Evolutionary conservation across 2,329 filamentous ascomycete genomes (phyloP).

Genomic region (Stagonosporopsis vannaccii): DNA sequence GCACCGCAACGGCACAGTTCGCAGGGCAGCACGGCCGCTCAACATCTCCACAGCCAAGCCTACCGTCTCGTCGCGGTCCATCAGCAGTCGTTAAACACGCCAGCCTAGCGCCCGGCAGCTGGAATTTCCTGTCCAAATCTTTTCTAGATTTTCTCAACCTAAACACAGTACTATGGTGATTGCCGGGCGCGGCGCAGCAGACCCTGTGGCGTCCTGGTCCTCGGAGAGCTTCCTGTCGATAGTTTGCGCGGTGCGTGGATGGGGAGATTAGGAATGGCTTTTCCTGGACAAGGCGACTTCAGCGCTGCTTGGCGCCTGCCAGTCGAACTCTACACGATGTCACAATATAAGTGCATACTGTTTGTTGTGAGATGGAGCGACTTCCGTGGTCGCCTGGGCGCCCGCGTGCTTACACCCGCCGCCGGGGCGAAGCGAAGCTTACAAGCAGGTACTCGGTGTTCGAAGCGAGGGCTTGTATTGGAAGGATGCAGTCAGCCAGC

Average conservation of each 20-base stretch:
- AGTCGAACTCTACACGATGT: background rate
- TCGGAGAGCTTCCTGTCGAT: background rate
- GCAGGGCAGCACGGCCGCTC: background rate
- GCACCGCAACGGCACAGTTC: background rate
- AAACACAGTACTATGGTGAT: background rate
- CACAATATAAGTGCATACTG: background rate
- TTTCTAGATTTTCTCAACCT: background rate
- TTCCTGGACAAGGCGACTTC: background rate
- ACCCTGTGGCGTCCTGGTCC: background rate
- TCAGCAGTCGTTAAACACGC: constrained; percentile 8
- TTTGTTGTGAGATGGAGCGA: background rate
- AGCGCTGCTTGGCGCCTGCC: constrained; percentile 4
- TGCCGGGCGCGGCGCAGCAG: background rate
- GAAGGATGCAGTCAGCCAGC: constrained; percentile 6
- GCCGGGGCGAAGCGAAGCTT: background rate
- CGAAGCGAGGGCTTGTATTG: background rate
- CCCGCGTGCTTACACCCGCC: constrained; percentile 3
- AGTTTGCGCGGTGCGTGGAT: background rate
- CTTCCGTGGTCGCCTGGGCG: background rate
- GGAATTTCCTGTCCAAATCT: background rate
- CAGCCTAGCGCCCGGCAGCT: constrained; percentile 5
- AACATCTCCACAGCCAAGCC: constrained; percentile 5
- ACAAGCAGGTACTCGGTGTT: background rate
- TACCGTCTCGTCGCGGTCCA: background rate
- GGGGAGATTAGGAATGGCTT: constrained; percentile 8